Percentiles rank a stretch among this genome's conserved stretches.
Evolutionary conservation across 148 eudicot species (phyloP).

Genomic region (Silene latifolia): DNA sequence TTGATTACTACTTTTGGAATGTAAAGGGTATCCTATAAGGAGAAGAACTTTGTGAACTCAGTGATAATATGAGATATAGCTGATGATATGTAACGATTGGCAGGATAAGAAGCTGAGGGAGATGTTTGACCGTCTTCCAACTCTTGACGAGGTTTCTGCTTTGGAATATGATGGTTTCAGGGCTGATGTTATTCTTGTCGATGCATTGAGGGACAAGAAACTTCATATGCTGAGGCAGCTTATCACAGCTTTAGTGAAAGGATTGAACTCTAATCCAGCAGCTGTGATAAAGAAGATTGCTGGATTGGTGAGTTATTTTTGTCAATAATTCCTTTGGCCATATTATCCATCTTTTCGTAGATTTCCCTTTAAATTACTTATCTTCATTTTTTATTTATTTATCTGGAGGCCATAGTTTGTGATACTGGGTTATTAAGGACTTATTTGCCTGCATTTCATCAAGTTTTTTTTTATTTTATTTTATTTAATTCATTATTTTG

Average conservation of each 20-base stretch:
- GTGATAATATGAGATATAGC: constrained; percentile 11
- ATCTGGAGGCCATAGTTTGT: not conserved
- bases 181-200: constrained; percentile 82
- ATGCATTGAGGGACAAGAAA: constrained; percentile 84
- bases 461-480: not conserved
- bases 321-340: not conserved
- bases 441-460: not conserved
- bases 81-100: constrained; percentile 17
- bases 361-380: not conserved
- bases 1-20: not conserved
- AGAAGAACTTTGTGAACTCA: not conserved
- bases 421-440: not conserved
- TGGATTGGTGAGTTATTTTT: constrained; percentile 59
- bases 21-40: not conserved
- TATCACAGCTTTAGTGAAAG: constrained; percentile 67
- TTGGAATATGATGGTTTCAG: constrained; percentile 72
- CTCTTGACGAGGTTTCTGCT: constrained; percentile 69
- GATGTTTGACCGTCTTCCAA: constrained; percentile 71
- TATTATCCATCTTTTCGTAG: not conserved
- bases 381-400: not conserved
- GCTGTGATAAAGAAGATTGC: constrained; percentile 88
- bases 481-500: not conserved
- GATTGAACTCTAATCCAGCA: constrained; percentile 73
- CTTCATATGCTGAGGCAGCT: constrained; percentile 88
- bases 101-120: constrained; percentile 87